Evolutionary conservation across 768 basidiomycete species (phyloP), one percentile per base, ranked within the genome.

Genomic region (Gelatoporia subvermispora): DNA sequence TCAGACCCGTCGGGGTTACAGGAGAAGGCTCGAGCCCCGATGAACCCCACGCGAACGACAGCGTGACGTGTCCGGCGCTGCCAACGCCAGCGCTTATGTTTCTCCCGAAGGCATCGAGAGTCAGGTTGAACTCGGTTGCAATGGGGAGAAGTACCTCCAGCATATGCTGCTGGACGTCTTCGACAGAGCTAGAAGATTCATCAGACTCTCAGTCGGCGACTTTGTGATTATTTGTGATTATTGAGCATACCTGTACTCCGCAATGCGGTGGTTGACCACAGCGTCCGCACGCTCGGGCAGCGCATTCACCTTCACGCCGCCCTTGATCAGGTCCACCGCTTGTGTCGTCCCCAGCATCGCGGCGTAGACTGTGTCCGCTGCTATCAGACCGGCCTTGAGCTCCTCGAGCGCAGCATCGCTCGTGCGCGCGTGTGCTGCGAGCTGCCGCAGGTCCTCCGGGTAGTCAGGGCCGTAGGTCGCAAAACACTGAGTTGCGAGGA

Each of bases 211-310:
- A 31, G 13, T n/a, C n/a, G n/a, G n/a, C n/a, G 28, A 13, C 5
- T 31, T 5, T 31, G 28, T 31, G 13, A 13, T 37, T 35, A 24
- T 36, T 18, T 24, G 35, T 17, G 16, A 15, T 34, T 41, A 35
- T 13, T 42, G 18, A 35, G 45, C 49, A 4, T 37, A 54, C 56
- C 56, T 52, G 35, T 59, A 41, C 24, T 45, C 41, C 5, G 82
- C 72, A 45, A 89, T 79, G 4, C 87, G 81, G 57, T 86, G 85
- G 59, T 90, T 87, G 23, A 89, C 74, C 20, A 88, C 63, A 1
- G 82, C 85, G 62, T 70, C 81, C 1, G 79, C 84, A 47, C 68
- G 72, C 65, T 92, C 89, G 1, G 90, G 90, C 20, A 93, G 75
- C 22, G 88, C 88, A 57, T 92, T 92, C 39, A 54, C 47, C 54